Evolutionary conservation across 306 rosid genomes (phyloP).

Genomic region (Parietaria judaica): DNA sequence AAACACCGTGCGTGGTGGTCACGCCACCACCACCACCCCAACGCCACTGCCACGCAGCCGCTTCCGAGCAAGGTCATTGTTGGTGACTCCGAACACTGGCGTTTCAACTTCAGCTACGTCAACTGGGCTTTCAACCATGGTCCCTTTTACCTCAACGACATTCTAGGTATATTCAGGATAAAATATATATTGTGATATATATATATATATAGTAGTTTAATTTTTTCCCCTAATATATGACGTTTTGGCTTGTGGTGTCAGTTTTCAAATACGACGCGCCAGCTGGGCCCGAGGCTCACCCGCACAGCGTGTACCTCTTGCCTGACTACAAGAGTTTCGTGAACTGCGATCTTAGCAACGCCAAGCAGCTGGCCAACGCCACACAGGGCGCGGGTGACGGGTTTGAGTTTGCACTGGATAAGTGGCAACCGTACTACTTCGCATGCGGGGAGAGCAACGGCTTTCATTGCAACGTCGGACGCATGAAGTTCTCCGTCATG

Average conservation of each 20-base stretch:
- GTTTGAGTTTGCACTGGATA: background rate
- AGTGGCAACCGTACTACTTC: conserved; percentile 16
- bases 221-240: too few species aligned
- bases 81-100: conserved; percentile 34
- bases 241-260: conserved; percentile 6
- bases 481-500: conserved; percentile 48
- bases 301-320: too few species aligned
- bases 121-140: conserved; percentile 25
- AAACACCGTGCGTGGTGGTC: background rate
- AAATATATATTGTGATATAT: background rate
- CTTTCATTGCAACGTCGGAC: conserved; percentile 46
- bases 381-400: too few species aligned
- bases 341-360: too few species aligned
- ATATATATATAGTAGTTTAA: background rate
- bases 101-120: too few species aligned
- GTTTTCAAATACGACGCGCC: conserved; percentile 62
- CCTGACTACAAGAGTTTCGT: too few species aligned
- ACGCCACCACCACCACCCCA: background rate
- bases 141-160: too few species aligned
- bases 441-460: conserved; percentile 27
- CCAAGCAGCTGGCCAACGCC: too few species aligned
- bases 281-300: conserved; percentile 1
- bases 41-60: background rate
- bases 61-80: conserved; percentile 31
- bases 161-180: background rate